Base-by-base conservation (phyloP, 768 basidiomycete genomes). In the Dacryopinax primogenitus region DNA sequence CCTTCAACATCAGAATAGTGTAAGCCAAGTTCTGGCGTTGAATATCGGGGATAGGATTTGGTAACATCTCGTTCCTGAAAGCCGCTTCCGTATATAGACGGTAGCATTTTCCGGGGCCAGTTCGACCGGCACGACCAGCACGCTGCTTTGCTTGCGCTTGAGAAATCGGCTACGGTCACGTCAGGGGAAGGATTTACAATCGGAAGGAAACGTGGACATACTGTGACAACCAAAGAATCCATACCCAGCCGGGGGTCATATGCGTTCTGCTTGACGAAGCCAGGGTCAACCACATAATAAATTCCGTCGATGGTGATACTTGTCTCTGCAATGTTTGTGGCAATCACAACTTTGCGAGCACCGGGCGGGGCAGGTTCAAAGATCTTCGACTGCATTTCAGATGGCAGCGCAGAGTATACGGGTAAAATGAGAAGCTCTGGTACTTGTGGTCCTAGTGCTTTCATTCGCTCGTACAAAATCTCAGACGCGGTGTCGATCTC, bases 321-420 rank as follows among this genome's bases (percentile, higher is more conserved):
- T 12, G 96, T 98, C 79, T 99, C 96, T 1, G 96, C 96, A 64
- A 97, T 94, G 75, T 98, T 99, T 28, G 96, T 99, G n/a, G 96
- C 95, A 70, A 99, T 91, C 72, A 98, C 93, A 67, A 95, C 92
- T 78, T 99, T 99, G 67, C 96, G 89, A n/a, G 95, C 86, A 61
- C 96, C 96, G 18, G 93, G 93, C 4, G 96, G 96, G 0, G 96
- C 92, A 3, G 95, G 93, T 67, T 98, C 96, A 76, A 99, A 99
- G 39, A 99, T 95, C 33, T 91, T 83, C 6, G 93, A 97, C 75
- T 99, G 96, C 64, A 97, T 93, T 75, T 97, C 95, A 3, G 95
- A 98, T 2, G 96, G 94, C 18, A 98, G 84, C 63, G 95, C 93
- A 34, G 95, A 97, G 76, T 99, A 99, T 68, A 99, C 95, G 32